Percentiles rank a stretch among this genome's conserved stretches.
These are phyloP conservation scores for Eleusine coracana DNA, from an alignment of 176 grass and related monocot genomes.

Conservation along the genomic window DNA sequence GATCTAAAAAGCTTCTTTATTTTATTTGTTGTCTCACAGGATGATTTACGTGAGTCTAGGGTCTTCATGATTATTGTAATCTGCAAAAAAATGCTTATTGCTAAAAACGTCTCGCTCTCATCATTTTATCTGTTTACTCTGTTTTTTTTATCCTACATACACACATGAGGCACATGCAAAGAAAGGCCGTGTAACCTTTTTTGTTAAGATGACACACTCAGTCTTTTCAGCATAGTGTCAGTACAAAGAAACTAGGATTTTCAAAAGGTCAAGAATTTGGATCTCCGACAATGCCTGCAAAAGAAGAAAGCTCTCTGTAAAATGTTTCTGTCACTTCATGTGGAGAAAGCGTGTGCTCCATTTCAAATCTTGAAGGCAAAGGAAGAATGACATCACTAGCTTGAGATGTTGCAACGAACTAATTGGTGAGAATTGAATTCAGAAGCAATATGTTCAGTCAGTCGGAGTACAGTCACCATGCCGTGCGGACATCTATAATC, in stretches of 20 bases:
- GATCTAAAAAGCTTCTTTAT: too few species aligned
- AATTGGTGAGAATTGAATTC: conserved; percentile 9
- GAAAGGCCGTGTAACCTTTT: not conserved
- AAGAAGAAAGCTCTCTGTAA: not conserved
- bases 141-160: not conserved
- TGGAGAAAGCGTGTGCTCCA: not conserved
- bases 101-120: not conserved
- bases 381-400: not conserved
- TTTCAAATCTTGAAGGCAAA: conserved; percentile 20
- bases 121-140: not conserved
- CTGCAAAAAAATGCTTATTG: not conserved
- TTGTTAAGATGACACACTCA: not conserved
- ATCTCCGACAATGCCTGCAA: not conserved
- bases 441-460: not conserved
- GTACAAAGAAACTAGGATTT: conserved; percentile 3
- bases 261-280: not conserved
- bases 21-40: not conserved
- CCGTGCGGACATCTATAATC: too few species aligned
- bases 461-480: not conserved
- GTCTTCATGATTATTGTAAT: not conserved
- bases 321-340: not conserved
- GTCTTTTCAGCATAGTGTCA: not conserved
- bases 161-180: conserved; percentile 19
- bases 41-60: not conserved
- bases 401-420: not conserved